Percentiles rank a stretch among this genome's conserved stretches.
phyloP scores from a whole-genome alignment of 768 basidiomycete genomes.

The Auriscalpium orientale region DNA sequence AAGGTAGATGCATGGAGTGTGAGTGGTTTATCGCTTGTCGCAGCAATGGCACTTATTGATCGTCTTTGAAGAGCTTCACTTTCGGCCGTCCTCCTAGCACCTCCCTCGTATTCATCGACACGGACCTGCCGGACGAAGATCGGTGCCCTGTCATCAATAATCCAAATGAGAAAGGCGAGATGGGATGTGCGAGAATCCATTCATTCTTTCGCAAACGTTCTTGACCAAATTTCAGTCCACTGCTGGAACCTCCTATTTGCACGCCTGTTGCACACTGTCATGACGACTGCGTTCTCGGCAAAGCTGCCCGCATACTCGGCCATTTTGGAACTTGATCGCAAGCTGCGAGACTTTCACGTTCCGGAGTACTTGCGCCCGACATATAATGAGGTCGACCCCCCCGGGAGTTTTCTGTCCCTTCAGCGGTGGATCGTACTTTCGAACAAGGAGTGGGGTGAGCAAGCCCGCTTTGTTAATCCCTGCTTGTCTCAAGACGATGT shows the following conservation, averaged over 20 bases:
- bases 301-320: conserved; percentile 43
- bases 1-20: conserved; percentile 56
- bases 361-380: conserved; percentile 39
- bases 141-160: conserved; percentile 6
- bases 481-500: neutral
- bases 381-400: neutral
- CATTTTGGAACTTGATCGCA: conserved; percentile 52
- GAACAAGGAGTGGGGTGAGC: conserved; percentile 24
- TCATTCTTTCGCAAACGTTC: neutral
- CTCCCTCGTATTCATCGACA: conserved; percentile 17
- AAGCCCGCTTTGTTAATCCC: conserved; percentile 2
- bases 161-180: conserved; percentile 6
- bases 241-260: conserved; percentile 47
- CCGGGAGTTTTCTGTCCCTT: conserved; percentile 1
- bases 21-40: neutral
- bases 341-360: conserved; percentile 52
- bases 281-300: conserved; percentile 21
- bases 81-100: conserved; percentile 22
- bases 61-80: conserved; percentile 16
- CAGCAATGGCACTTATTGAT: too few relatives aligned
- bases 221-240: conserved; percentile 30
- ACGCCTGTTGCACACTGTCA: conserved; percentile 38
- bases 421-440: conserved; percentile 16
- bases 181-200: neutral
- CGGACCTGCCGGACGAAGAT: conserved; percentile 16